Evolutionary conservation across 306 rosid genomes (phyloP), one percentile per base, ranked within the genome.

Genomic region (Dicorynia guianensis): DNA sequence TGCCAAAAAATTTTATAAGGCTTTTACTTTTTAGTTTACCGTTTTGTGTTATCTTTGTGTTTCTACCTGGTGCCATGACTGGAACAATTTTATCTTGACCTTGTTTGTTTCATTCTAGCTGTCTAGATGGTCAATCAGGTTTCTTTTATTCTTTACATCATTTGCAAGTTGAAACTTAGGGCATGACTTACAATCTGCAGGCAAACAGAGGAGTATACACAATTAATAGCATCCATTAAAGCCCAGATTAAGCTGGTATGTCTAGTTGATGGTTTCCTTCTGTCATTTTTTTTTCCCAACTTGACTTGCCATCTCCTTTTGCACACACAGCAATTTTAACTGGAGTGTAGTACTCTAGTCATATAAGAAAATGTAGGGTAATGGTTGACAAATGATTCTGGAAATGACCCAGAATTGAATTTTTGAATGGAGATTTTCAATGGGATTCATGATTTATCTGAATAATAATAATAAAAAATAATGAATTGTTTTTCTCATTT

Each of bases 201-300:
- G 89, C 92, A 92, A 79, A 82, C 89, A 73, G 96, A 92, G 78
- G 97, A 90, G 74, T 92, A 81, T 66, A 92, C 96, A 18, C 85
- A 59, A 50, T 83, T 86, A 67, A 89, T 92, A 81, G 97, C 99
- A 40, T 90, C 97, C 20, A 92, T 95, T 30, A 95, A 95, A 74
- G 89, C 99, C 47, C 97, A 92, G 81, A 92, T 95, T 77, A 92
- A 95, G 81, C 84, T 95, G 93, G 99, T 95, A 90, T 15, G 78
- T 65, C 43, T 48, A 60, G 74, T 44, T 48, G 8, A 61, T 72
- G 69, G 36, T 35, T 39, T 75, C 62, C 4, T 6, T 25, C 44
- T 71, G 35, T 25, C 30, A 25, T 25, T 25, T 25, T 25, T 57
- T 59, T 40, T 63, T 39, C 42, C 43, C 30, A 10, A 46, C 38